These are phyloP conservation scores for Mortierella sp. DNA, from an alignment of 371 early-diverging fungal species.

Conservation along the genomic window DNA sequence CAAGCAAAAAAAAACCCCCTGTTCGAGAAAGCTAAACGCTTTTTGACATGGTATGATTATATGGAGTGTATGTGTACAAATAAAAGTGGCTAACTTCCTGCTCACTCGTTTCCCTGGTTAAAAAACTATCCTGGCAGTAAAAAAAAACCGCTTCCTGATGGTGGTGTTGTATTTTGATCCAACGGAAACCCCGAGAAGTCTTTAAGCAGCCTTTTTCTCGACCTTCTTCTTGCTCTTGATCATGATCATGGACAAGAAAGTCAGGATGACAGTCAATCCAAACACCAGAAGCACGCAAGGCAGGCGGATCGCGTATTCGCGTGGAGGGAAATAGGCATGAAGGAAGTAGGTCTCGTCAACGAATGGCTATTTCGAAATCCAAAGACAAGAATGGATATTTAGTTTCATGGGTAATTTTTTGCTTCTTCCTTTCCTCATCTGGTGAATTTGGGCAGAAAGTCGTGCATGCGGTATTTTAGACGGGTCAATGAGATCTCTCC, in stretches of 20 bases:
- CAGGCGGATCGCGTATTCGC: slow-evolving; percentile 87
- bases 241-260: slow-evolving; percentile 87
- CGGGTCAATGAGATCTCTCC: no score
- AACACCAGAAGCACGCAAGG: slow-evolving; percentile 86
- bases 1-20: background rate
- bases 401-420: no score
- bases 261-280: slow-evolving; percentile 79
- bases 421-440: no score
- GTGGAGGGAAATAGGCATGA: slow-evolving; percentile 84
- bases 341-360: slow-evolving; percentile 86
- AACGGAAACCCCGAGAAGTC: no score
- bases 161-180: no score
- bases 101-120: no score
- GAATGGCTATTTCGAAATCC: slow-evolving; percentile 77
- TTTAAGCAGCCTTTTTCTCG: slow-evolving; percentile 58
- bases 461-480: no score
- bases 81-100: background rate
- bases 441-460: no score
- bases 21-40: no score
- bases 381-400: background rate
- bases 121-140: no score
- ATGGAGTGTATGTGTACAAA: slow-evolving; percentile 16
- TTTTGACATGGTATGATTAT: no score
- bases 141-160: no score
- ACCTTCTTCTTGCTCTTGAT: slow-evolving; percentile 81